Percentiles rank a stretch among this genome's conserved stretches.
Conservation (phyloP, 2,329 filamentous ascomycete genomes). For the Nothomitra cinnamomea region DNA sequence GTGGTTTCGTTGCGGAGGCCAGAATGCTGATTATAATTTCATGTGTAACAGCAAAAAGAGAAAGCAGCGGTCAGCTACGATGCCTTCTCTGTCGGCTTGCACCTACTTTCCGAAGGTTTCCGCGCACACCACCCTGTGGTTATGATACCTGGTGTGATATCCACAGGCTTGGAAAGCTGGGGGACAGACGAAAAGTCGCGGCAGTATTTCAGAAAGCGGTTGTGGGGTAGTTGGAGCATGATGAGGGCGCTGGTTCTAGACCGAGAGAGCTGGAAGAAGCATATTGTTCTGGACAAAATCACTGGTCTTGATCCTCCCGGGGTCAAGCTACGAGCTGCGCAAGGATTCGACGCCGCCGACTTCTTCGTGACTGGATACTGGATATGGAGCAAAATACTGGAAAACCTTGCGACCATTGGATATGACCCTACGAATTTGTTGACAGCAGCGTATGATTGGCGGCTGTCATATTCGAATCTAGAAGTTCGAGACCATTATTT, state of each 20-base stretch:
- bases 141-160: conserved; percentile 96
- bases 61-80: conserved; percentile 82
- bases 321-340: conserved; percentile 79
- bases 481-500: conserved; percentile 90
- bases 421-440: conserved; percentile 75
- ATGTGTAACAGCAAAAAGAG: conserved; percentile 51
- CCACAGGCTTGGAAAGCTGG: conserved; percentile 93
- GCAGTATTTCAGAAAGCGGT: conserved; percentile 79
- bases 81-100: conserved; percentile 77
- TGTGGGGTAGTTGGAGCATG: conserved; percentile 99
- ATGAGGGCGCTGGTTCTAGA: conserved; percentile 88
- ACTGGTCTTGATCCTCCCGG: conserved; percentile 83
- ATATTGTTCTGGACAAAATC: conserved; percentile 88
- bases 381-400: conserved; percentile 98
- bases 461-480: conserved; percentile 75
- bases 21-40: conserved; percentile 8
- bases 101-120: conserved; percentile 67
- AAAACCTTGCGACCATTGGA: conserved; percentile 88
- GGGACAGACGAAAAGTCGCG: conserved; percentile 71
- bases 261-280: conserved; percentile 85
- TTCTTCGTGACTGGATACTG: conserved; percentile 86
- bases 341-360: conserved; percentile 94
- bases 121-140: conserved; percentile 73
- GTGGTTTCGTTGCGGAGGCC: background rate
- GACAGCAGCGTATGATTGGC: conserved; percentile 72